Base-by-base conservation (phyloP, 306 rosid genomes). In the Acacia crassicarpa region DNA sequence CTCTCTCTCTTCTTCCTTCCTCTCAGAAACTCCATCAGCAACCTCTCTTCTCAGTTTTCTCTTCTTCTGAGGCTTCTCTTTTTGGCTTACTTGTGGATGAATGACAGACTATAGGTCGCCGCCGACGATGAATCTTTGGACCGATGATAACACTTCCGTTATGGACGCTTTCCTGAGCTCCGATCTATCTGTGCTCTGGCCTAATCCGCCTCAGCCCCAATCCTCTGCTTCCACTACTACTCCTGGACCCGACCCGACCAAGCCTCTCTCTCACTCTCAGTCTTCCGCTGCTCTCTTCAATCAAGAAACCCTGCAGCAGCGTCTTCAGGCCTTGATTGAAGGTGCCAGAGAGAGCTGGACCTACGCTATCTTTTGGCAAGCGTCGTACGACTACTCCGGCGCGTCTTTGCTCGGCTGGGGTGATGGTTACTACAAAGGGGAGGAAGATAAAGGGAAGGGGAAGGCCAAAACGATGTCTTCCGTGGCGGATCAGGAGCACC, bases 281-380 rank as follows among this genome's bases (percentile, higher is more conserved):
- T 67, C 84, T 14, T 32, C 82, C 25, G 61, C 79, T 15, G 65
- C 92, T 20, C 48, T 61, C 51, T 88, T 91, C 63, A 89, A 83
- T 81, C 92, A 93, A 62, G 94, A 89, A 35, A 87, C 91, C 19
- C 90, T 91, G 17, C 90, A 88, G 85, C 92, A 88, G 63, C 88
- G 95, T 2, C 91, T 88, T 40, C 91, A 82, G 77, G 83, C 86
- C 0, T 44, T 88, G 12, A 91, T 93, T 66, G 91, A 90, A 11
- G 88, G 88, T 12, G 82, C 91, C 4, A 75, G 86, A 0, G 93
- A 92, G 87, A 78, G 32, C 79, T 95, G 99, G 98, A 93, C 97
- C 46, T 95, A 95, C 77, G 98, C 99, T 10, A 95, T 95, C 58
- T 95, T 95, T 90, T 95, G 99, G 99, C 99, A 93, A 82, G 84